Base-by-base conservation (phyloP, 768 basidiomycete species). In the Suillus subaureus region DNA sequence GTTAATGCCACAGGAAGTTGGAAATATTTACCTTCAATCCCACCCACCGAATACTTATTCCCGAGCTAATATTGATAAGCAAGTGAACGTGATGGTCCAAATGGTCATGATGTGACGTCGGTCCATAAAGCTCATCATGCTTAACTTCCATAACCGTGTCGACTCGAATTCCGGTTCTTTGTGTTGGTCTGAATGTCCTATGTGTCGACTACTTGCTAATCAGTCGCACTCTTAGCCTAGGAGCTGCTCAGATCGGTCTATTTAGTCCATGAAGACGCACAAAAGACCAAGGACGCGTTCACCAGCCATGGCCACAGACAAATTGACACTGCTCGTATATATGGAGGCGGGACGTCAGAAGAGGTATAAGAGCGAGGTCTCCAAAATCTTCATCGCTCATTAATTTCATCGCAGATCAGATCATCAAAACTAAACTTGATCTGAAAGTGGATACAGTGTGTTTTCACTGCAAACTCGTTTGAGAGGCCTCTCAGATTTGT, bases 401-500 rank as follows among this genome's bases (percentile, higher is more conserved):
- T 39, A 33, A 2, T 37, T 13, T 39, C n/a, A 33, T 28, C 15
- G 6, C 47, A 71, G 69, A 12, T 71, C 35, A 63, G n/a, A n/a
- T n/a, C n/a, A n/a, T 71, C 47, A 5, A 63, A n/a, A n/a, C n/a
- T 13, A 39, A 67, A 57, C 47, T 74, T 3, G 64, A 72, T 49
- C 47, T 67, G 49, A 66, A 62, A 1, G 67, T 69, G 56, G 73
- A 69, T 58, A 73, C 69, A 26, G 68, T 68, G 67, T 72, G 15
- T 37, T 56, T 51, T 33, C 7, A 1, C 39, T 31, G 11, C 23
- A 54, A 35, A 31, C 15, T 54, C 18, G 28, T 16, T 21, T 6
- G 9, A 6, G 58, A 23, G 21, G 12, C 9, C 23, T 60, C 16
- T 60, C 21, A 60, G 5, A 39, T 8, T 23, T 58, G 13, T 2